phyloP scores from a whole-genome alignment of 768 basidiomycete species.

The Glaciozyma martinii region DNA sequence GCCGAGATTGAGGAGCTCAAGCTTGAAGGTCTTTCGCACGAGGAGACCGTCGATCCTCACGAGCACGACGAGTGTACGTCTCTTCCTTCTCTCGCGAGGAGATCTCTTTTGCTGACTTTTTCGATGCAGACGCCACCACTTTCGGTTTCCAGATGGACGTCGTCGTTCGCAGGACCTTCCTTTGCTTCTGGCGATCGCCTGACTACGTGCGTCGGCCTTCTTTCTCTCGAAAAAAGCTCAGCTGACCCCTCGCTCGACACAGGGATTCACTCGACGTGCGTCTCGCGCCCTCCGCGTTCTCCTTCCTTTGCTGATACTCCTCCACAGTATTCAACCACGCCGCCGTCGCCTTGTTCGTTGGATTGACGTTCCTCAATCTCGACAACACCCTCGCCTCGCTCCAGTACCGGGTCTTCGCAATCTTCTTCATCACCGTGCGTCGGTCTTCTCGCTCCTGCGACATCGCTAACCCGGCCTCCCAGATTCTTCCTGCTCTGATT shows the following conservation, averaged over 20 bases:
- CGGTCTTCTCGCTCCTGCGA: slow-evolving; percentile 36
- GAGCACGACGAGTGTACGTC: background rate
- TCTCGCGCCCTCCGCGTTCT: no score
- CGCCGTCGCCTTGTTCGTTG: slow-evolving; percentile 50
- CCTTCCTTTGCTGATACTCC: background rate
- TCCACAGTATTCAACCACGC: slow-evolving; percentile 54
- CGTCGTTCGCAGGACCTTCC: slow-evolving; percentile 58
- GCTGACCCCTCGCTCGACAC: no score
- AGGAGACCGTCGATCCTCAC: background rate
- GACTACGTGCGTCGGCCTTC: slow-evolving; percentile 53
- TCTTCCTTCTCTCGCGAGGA: background rate
- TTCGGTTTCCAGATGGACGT: slow-evolving; percentile 63
- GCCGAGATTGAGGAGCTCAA: slow-evolving; percentile 45
- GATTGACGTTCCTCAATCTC: slow-evolving; percentile 71
- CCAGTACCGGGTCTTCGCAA: slow-evolving; percentile 51
- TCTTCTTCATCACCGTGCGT: slow-evolving; percentile 50
- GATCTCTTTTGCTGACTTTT: background rate
- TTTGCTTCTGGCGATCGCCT: slow-evolving; percentile 68
- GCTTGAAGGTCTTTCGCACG: slow-evolving; percentile 32
- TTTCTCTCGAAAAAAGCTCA: no score
- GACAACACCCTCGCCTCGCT: slow-evolving; percentile 54
- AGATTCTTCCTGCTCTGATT: slow-evolving; percentile 53
- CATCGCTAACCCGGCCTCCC: background rate
- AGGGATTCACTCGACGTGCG: background rate
- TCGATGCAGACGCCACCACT: slow-evolving; percentile 51